A percentile compares a stretch with the other conserved stretches of the same genome.
phyloP scores from a whole-genome alignment of 2,329 filamentous ascomycete genomes.

The Myriangium duriaei region DNA sequence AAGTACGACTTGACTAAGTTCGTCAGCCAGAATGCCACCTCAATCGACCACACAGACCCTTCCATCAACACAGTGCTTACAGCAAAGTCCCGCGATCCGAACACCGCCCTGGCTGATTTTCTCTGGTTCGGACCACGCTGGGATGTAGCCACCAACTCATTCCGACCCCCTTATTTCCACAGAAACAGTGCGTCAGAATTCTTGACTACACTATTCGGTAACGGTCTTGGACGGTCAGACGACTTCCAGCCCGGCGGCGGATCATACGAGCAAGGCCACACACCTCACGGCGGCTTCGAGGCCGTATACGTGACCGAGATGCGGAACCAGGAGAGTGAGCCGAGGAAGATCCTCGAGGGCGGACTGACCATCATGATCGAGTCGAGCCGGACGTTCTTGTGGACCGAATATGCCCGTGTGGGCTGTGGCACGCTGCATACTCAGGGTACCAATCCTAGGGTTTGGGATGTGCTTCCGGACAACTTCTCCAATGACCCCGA shows the following conservation, averaged over 20 bases:
- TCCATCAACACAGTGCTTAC: slow-evolving; percentile 28
- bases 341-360: slow-evolving; percentile 31
- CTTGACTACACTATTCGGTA: slow-evolving; percentile 25
- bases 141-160: slow-evolving; percentile 28
- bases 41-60: slow-evolving; percentile 28
- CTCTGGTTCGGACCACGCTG: slow-evolving; percentile 28
- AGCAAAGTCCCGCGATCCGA: slow-evolving; percentile 25
- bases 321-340: slow-evolving; percentile 30
- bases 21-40: slow-evolving; percentile 26
- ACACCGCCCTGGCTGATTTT: slow-evolving; percentile 26
- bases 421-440: slow-evolving; percentile 24
- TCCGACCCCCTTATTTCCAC: slow-evolving; percentile 28
- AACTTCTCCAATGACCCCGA: slow-evolving; percentile 25
- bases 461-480: slow-evolving; percentile 27
- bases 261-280: slow-evolving; percentile 26
- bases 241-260: slow-evolving; percentile 30
- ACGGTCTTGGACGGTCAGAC: slow-evolving; percentile 28
- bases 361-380: slow-evolving; percentile 28
- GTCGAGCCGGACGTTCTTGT: slow-evolving; percentile 26
- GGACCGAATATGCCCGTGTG: slow-evolving; percentile 25
- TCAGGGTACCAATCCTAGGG: slow-evolving; percentile 26
- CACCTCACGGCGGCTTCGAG: slow-evolving; percentile 28
- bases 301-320: slow-evolving; percentile 35
- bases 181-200: slow-evolving; percentile 28
- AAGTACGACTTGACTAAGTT: slow-evolving; percentile 43